Base-by-base conservation (phyloP, 768 basidiomycete species). In the Amanita brunnescens region DNA sequence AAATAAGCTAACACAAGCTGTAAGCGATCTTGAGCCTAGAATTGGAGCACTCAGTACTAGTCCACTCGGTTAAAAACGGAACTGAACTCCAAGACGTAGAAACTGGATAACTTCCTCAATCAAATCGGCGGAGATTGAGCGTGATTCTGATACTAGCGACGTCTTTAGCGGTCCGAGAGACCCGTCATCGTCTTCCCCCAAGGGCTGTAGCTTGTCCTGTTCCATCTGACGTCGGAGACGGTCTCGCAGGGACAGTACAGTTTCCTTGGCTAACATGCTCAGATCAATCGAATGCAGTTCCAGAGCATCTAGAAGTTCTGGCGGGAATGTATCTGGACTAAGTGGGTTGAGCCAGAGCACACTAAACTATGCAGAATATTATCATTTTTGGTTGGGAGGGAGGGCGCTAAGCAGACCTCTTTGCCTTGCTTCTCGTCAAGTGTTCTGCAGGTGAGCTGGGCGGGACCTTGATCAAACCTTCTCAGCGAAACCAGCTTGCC, bases 161-260 rank as follows among this genome's bases (percentile, higher is more conserved):
- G 60, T 58, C 18, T 56, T 37, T 33, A 64, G 53, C 20, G 50
- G 59, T 52, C 42, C 52, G 51, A 41, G 51, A 51, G 35, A 61
- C 20, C 49, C 55, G 16, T 62, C 57, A 50, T 66, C 66, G 9
- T 69, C 66, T 48, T 70, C 68, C 41, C 69, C 67, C 39, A 78
- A 62, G 20, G 83, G 76, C 54, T 72, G 75, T 47, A 91, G 70
- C 32, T 85, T 80, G 62, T 91, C 88, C 6, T 73, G 76, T 39
- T 76, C 78, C 85, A 92, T 91, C 66, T 87, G 85, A 54, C 70
- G 71, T 32, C 79, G 78, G 41, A 92, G 71, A n/a, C 77, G 81
- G 46, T 70, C 73, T 52, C 77, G 66, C 34, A 70, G 59, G 47
- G 73, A 58, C 41, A 66, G 68, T 46, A 58, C 64, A 40, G 59